These are phyloP conservation scores for Buxus sempervirens DNA, from an alignment of 164 flowering plant genomes.

Conservation along the genomic window DNA sequence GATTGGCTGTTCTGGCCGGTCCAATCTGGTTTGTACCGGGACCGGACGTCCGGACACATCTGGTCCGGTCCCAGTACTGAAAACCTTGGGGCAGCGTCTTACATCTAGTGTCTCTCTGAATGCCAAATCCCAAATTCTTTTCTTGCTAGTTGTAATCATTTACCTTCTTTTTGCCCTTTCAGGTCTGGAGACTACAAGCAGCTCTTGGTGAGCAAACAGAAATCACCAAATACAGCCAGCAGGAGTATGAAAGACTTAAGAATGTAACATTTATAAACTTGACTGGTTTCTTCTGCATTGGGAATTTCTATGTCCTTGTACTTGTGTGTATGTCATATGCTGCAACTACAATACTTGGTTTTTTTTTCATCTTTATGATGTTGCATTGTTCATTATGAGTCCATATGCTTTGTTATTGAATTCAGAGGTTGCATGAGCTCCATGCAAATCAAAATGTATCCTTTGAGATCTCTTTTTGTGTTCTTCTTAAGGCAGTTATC, in stretches of 20 bases:
- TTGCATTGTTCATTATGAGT: not conserved
- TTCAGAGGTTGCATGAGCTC: too few species aligned
- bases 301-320: not conserved
- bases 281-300: not conserved
- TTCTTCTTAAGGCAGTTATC: too few species aligned
- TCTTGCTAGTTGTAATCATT: not conserved
- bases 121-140: not conserved
- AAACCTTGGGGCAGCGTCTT: too few species aligned
- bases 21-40: too few species aligned
- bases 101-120: not conserved
- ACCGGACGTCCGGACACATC: too few species aligned
- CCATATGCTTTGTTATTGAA: too few species aligned
- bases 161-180: slow-evolving; percentile 6
- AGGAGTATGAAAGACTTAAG: slow-evolving; percentile 86
- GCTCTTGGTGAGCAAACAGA: slow-evolving; percentile 89
- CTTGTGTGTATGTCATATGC: not conserved
- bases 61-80: too few species aligned
- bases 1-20: too few species aligned
- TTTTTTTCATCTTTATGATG: not conserved
- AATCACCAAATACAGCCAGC: slow-evolving; percentile 84
- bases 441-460: too few species aligned
- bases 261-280: slow-evolving; percentile 53
- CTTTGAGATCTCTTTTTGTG: too few species aligned
- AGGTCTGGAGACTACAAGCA: slow-evolving; percentile 78
- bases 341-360: not conserved